Evolutionary conservation across 257 asterid species (phyloP).

Genomic region (Cruciata laevipes): DNA sequence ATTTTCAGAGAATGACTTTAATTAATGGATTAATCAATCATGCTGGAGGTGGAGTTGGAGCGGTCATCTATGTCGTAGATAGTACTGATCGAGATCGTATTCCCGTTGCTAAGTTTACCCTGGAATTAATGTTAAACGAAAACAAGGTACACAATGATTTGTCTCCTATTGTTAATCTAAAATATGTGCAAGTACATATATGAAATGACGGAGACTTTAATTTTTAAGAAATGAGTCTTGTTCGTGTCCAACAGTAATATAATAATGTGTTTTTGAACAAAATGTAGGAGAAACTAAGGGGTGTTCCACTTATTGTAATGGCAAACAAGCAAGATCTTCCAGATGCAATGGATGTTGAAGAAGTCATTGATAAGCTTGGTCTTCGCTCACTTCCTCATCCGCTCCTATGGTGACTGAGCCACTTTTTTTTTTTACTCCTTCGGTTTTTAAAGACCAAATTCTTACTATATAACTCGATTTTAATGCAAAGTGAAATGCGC

Average conservation of each 20-base stretch:
- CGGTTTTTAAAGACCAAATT: background rate
- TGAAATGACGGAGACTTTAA: too few species aligned
- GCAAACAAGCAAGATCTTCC: constrained; percentile 79
- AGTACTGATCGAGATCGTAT: background rate
- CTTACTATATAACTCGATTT: too few species aligned
- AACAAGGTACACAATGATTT: background rate
- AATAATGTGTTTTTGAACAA: background rate
- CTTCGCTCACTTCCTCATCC: constrained; percentile 55
- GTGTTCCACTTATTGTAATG: constrained; percentile 57
- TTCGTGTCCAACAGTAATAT: background rate
- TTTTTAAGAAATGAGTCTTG: too few species aligned
- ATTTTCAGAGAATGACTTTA: background rate
- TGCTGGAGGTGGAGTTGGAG: background rate
- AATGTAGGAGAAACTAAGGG: constrained; percentile 48
- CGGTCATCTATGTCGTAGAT: background rate
- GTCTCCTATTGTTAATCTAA: background rate
- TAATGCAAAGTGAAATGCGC: too few species aligned
- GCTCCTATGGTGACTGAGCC: constrained; percentile 40
- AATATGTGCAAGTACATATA: background rate
- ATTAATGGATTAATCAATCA: background rate
- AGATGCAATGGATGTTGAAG: constrained; percentile 64
- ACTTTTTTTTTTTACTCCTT: background rate
- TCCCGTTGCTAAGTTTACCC: background rate
- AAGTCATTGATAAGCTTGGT: constrained; percentile 61
- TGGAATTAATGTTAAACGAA: background rate